Evolutionary conservation across 805 yeast genomes (phyloP), one percentile per base, ranked within the genome.

Genomic region (Wickerhamiella slavikovae): DNA sequence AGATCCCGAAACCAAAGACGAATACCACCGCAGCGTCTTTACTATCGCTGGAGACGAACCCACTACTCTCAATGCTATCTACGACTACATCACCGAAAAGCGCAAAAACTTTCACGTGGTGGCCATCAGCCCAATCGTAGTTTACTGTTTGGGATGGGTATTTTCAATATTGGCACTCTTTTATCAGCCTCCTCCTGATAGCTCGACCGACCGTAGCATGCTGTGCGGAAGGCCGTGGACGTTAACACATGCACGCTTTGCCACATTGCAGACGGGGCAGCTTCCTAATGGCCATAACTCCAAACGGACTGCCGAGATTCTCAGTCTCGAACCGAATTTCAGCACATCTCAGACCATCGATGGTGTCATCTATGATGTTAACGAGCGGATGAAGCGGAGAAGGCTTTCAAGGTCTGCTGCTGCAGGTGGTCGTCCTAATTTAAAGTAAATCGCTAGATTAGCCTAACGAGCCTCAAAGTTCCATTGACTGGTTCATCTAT

Each of bases 211-310:
- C 13, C n/a, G n/a, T n/a, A 31, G 34, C 30, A 26, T 32, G n/a
- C 25, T 39, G 13, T 31, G 36, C n/a, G 36, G 41, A 13, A 14
- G 31, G 1, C 34, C 41, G 9, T 16, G 15, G 4, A 22, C 36
- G 11, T 25, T 45, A 24, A 44, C 49, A 9, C 34, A 36, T n/a
- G 39, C 40, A 8, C 32, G 48, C 6, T 44, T 45, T 34, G 34
- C 35, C 14, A 35, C 43, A 5, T 30, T 44, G 12, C 47, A 46
- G 29, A 32, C 29, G 2, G 44, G 43, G 16, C 49, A 42, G 25
- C 12, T 42, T 8, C 48, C 48, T 7, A 36, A 38, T 24, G 23
- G 32, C 13, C 22, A 19, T 16, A 41, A 42, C 22, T 26, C 21
- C 15, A 24, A 27, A 15, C 36, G 41, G 3, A 36, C 36, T 24